Evolutionary conservation across 805 yeast genomes (phyloP), one percentile per base, ranked within the genome.

Genomic region (Scheffersomyces lignosus): DNA sequence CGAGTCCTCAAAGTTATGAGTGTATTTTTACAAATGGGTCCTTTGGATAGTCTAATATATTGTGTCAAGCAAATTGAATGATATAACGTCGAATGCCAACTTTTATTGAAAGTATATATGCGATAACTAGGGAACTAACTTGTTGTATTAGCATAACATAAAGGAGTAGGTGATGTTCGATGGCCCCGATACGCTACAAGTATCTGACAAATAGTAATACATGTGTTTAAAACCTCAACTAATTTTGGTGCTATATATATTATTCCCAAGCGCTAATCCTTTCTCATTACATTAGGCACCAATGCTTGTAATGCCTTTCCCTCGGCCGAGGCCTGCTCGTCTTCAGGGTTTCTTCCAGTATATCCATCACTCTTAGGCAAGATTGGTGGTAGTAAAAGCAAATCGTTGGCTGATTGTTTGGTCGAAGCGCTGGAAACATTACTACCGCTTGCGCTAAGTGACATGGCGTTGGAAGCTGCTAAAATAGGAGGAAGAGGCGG

Each of bases 1-100:
- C 9, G 49, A 50, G 12, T 39, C 37, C 8, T 27, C 54, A 18
- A 59, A 58, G 33, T 44, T 58, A 29, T 56, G 40, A 36, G 24
- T 16, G 18, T 7, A 24, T 32, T 24, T 9, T n/a, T n/a, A n/a
- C n/a, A n/a, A 14, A 5, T 18, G 22, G 4, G 22, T 4, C 22
- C 15, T 18, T 24, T 10, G 22, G 23, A 18, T 15, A n/a, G n/a
- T n/a, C n/a, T n/a, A n/a, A n/a, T n/a, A n/a, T n/a, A n/a, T n/a
- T n/a, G n/a, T n/a, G n/a, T n/a, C n/a, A n/a, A n/a, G n/a, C n/a
- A n/a, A n/a, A n/a, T n/a, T n/a, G n/a, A n/a, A n/a, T n/a, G n/a
- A n/a, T n/a, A n/a, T n/a, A n/a, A n/a, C n/a, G n/a, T n/a, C n/a
- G n/a, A n/a, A n/a, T n/a, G n/a, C n/a, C n/a, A n/a, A n/a, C n/a